Evolutionary conservation across 176 grass and related monocot species (phyloP), one percentile per base, ranked within the genome.

Genomic region (Aegilops umbellulata): DNA sequence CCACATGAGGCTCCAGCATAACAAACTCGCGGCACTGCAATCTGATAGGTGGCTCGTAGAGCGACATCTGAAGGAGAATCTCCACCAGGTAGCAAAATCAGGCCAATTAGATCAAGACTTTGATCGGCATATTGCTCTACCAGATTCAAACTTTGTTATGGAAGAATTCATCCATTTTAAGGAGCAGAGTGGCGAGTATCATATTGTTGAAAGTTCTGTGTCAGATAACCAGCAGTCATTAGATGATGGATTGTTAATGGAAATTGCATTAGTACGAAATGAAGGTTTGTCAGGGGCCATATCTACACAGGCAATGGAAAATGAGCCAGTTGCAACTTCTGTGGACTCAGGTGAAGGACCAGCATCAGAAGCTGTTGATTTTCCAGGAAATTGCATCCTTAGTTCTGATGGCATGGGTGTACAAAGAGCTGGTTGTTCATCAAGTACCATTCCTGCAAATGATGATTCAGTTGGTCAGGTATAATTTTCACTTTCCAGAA

Each of bases 21-120:
- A 60, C 70, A 95, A 87, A 67, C 83, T 98, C 77, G 83, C 89
- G 26, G 44, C 17, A 17, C 70, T 93, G 67, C 91, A 98, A 60
- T 87, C 61, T 68, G 12, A 17, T 75, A 71, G 49, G 77, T 82
- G 66, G 83, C 44, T 64, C 14, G 31, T 84, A 85, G 95, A 98
- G 77, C 38, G 38, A 65, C 25, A 77, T 29, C 69, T 89, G 83
- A 98, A 90, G 85, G 87, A 90, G 62, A 87, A 84, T 39, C 86
- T 92, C 83, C 53, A 85, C 46, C 53, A 87, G 64, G 86, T 86
- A 57, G 58, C 88, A 75, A 90, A 92, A 73, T 82, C 86, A 53
- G 89, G 91, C 53, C 83, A 83, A 63, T 86, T 92, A 84, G 76
- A 83, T 64, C 71, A 32, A 12, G 83, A 77, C 42, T 83, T 90